Conservation (phyloP, 2,329 filamentous ascomycete species). For the Ascochyta pisi region DNA sequence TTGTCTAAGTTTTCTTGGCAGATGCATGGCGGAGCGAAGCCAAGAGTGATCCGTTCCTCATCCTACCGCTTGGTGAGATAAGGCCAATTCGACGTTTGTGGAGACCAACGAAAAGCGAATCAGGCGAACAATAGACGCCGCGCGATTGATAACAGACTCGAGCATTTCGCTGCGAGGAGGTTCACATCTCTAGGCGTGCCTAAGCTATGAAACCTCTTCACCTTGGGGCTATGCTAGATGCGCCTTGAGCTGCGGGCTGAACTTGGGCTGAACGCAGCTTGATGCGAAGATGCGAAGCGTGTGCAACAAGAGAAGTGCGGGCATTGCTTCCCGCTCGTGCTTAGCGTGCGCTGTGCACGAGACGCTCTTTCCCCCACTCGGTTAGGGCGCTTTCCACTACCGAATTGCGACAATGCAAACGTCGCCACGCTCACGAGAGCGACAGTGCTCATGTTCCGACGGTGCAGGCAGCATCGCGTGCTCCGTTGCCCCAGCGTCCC, state of each 20-base stretch:
- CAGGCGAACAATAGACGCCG: slow-evolving; percentile 7
- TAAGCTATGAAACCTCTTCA: not conserved
- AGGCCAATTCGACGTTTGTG: slow-evolving; percentile 18
- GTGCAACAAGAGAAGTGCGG: slow-evolving; percentile 8
- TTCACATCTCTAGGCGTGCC: not conserved
- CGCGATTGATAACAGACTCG: slow-evolving; percentile 11
- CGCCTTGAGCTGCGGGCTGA: slow-evolving; percentile 14
- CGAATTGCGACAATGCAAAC: slow-evolving; percentile 8
- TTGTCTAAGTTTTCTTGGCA: slow-evolving; percentile 27
- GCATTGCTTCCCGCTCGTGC: slow-evolving; percentile 8
- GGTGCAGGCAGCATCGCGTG: slow-evolving; percentile 9
- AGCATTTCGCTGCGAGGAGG: not conserved
- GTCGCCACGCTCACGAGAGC: slow-evolving; percentile 10
- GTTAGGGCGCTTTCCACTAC: slow-evolving; percentile 3
- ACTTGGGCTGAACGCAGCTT: slow-evolving; percentile 5
- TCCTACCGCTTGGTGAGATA: slow-evolving; percentile 20
- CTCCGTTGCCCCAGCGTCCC: slow-evolving; percentile 12
- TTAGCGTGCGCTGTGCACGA: slow-evolving; percentile 2
- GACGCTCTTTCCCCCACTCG: slow-evolving; percentile 8
- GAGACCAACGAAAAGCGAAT: slow-evolving; percentile 19
- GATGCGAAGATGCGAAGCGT: slow-evolving; percentile 14
- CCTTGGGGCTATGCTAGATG: slow-evolving; percentile 7
- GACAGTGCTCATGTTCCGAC: slow-evolving; percentile 1
- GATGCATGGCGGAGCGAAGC: slow-evolving; percentile 22
- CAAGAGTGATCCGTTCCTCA: slow-evolving; percentile 22